A percentile compares a stretch with the other conserved stretches of the same genome.
Conservation (phyloP, 1,284 basidiomycete species). For the Microbotryomycetes sp. region DNA sequence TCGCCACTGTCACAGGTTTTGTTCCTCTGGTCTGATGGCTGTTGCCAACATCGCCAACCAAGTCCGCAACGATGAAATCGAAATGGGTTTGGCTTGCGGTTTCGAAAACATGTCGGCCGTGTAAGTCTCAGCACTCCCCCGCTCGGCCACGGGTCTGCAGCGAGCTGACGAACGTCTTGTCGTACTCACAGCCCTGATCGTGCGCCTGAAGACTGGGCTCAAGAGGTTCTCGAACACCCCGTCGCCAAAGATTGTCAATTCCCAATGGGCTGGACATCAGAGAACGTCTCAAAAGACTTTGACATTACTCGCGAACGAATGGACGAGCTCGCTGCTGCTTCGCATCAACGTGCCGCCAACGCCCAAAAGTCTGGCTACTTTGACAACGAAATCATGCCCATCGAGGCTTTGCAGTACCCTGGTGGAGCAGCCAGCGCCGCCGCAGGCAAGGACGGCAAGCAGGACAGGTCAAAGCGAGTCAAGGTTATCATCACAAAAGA, state of each 20-base stretch:
- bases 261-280: constrained; percentile 79
- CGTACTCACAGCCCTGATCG: constrained; percentile 53
- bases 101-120: constrained; percentile 65
- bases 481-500: constrained; percentile 61
- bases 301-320: constrained; percentile 72
- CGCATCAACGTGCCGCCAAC: constrained; percentile 67
- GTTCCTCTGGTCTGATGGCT: constrained; percentile 43
- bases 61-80: constrained; percentile 71
- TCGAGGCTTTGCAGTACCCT: constrained; percentile 43
- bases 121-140: constrained; percentile 17
- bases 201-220: constrained; percentile 57
- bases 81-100: constrained; percentile 75
- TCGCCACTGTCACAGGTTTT: constrained; percentile 32
- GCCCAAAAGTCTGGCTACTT: constrained; percentile 60
- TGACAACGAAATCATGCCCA: constrained; percentile 70
- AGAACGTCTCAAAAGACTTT: constrained; percentile 54
- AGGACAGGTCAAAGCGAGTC: constrained; percentile 52
- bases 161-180: no score
- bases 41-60: constrained; percentile 63
- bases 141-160: not conserved
- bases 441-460: constrained; percentile 45
- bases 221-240: constrained; percentile 51
- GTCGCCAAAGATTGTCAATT: constrained; percentile 55
- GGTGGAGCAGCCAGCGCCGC: no score
- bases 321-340: constrained; percentile 72